phyloP scores from a whole-genome alignment of 352 stramenopile species.

The Phytophthora sp. region DNA sequence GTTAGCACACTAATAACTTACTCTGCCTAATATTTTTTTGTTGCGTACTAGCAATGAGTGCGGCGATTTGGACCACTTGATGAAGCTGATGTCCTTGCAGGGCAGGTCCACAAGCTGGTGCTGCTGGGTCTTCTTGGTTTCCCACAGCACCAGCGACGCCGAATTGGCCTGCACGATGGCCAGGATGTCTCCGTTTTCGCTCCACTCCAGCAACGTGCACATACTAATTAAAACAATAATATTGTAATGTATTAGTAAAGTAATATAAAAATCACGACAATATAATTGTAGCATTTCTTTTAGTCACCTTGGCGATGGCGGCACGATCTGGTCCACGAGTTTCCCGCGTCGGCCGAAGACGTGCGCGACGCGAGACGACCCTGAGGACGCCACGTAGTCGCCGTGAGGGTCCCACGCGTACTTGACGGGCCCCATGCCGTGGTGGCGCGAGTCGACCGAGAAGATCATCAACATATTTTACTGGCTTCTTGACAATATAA shows the following conservation, averaged over 20 bases:
- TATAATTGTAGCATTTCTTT: not conserved
- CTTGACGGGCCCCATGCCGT: constrained; percentile 72
- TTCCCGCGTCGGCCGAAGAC: constrained; percentile 76
- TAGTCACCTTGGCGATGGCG: constrained; percentile 66
- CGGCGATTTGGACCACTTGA: constrained; percentile 82
- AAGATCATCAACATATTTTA: constrained; percentile 79
- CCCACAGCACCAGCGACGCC: constrained; percentile 72
- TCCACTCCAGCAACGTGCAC: constrained; percentile 82
- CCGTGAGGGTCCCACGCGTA: constrained; percentile 84
- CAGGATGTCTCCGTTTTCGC: constrained; percentile 65
- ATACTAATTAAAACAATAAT: constrained; percentile 36
- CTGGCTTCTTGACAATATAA: constrained; percentile 17
- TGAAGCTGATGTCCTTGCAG: constrained; percentile 78
- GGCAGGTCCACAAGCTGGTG: constrained; percentile 73
- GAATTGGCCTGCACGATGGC: constrained; percentile 83
- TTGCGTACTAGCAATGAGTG: constrained; percentile 52
- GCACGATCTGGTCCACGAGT: constrained; percentile 82
- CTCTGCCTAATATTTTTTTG: not conserved
- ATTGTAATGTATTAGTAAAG: constrained; percentile 8
- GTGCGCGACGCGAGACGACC: constrained; percentile 74
- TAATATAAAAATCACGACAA: constrained; percentile 8
- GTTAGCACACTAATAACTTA: not conserved
- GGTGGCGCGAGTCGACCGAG: constrained; percentile 78
- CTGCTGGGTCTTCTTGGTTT: constrained; percentile 62
- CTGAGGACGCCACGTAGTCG: constrained; percentile 79